Evolutionary conservation across 768 basidiomycete genomes (phyloP), one percentile per base, ranked within the genome.

Genomic region (Panaeolus papilionaceus): DNA sequence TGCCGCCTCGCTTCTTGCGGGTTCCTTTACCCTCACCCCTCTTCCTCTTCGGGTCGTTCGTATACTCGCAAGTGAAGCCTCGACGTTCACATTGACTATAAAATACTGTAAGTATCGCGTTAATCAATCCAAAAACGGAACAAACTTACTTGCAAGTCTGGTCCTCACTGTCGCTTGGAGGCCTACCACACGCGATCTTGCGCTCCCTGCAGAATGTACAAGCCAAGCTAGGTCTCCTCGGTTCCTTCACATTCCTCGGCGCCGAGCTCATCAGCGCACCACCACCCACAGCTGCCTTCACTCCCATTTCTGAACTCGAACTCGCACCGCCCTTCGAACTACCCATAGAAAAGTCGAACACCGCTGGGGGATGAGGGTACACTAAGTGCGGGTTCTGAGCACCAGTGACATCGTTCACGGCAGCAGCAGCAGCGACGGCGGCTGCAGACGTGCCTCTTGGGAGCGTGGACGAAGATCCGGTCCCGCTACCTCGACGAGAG

Each of bases 31-130:
- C 20, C 23, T 49, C 47, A 20, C 47, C 47, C 20, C 47, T 58
- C 54, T 18, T 58, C 54, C 14, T 37, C 54, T 58, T 58, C 4
- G 26, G 26, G 28, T 83, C 83, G 8, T 78, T 79, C 4, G 86
- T 85, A 68, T 86, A 86, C 69, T 83, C 80, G 70, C 86, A 87
- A 66, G 79, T 79, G 66, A 86, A 80, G 64, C 82, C 80, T 10
- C 85, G 80, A 49, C 84, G 79, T 26, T 81, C 81, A 70, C 85
- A 87, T 76, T 87, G 85, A 74, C 85, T 86, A 20, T 49, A 71
- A 64, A 68, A 28, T 9, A 16, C 14, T 18, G 38, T 33, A 44
- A 63, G 51, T 37, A 20, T 18, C 66, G 18, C 2, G 39, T 23
- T 38, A 20, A 37, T 68, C 61, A 28, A 61, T 54, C 63, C 10